phyloP scores from a whole-genome alignment of 1,139 yeast genomes.

The Yarrowia galli region DNA sequence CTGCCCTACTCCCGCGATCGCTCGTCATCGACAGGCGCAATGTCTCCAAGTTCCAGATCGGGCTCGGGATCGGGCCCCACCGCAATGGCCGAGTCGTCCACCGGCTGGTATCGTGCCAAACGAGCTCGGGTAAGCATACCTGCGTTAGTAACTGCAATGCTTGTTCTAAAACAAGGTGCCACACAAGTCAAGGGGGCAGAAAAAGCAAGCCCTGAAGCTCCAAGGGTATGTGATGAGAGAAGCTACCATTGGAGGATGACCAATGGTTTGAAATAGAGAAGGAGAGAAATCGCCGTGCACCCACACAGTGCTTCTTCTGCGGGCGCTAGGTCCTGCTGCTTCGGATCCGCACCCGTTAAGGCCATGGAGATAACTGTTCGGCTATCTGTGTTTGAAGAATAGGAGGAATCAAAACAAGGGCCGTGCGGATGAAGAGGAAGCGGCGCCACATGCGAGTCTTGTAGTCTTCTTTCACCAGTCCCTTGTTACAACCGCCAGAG shows the following conservation, averaged over 20 bases:
- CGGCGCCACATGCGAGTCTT: background rate
- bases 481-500: background rate
- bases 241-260: background rate
- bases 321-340: background rate
- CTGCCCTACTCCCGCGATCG: background rate
- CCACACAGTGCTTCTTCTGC: too few relatives aligned
- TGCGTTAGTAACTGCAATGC: slow-evolving; percentile 22
- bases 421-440: background rate
- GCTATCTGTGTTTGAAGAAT: too few relatives aligned
- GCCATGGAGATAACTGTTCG: slow-evolving; percentile 1
- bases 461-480: background rate
- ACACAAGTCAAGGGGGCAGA: background rate
- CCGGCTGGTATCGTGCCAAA: slow-evolving; percentile 40
- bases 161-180: slow-evolving; percentile 2
- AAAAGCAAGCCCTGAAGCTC: background rate
- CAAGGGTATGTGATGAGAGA: background rate
- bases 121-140: slow-evolving; percentile 41
- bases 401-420: too few relatives aligned
- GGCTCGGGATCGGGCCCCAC: slow-evolving; percentile 28
- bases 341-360: background rate
- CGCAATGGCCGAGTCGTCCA: slow-evolving; percentile 39
- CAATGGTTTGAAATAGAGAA: background rate
- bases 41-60: slow-evolving; percentile 26
- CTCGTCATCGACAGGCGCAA: background rate
- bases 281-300: too few relatives aligned